Evolutionary conservation across 768 basidiomycete genomes (phyloP).

Genomic region (Phaeotremella skinneri): DNA sequence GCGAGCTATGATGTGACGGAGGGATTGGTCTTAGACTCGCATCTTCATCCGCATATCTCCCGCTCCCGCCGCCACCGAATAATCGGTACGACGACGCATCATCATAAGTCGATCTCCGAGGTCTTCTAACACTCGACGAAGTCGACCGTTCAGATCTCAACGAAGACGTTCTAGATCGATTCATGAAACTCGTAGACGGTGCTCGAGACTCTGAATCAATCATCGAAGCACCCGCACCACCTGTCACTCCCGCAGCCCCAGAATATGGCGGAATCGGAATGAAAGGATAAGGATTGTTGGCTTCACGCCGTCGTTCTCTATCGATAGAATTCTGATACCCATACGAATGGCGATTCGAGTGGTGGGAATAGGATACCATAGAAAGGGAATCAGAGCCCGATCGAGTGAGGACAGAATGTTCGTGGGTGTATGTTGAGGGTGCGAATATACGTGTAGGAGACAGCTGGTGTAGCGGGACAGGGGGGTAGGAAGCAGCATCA

Average conservation of each 20-base stretch:
- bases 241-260: too few species aligned
- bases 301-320: slow-evolving; percentile 25
- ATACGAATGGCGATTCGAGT: slow-evolving; percentile 15
- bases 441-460: background rate
- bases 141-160: slow-evolving; percentile 11
- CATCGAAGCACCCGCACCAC: too few species aligned
- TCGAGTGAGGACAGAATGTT: slow-evolving; percentile 11
- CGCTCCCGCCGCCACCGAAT: background rate
- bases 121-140: slow-evolving; percentile 11
- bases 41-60: slow-evolving; percentile 73
- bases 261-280: slow-evolving; percentile 25
- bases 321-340: slow-evolving; percentile 11
- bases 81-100: slow-evolving; percentile 4
- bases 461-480: too few species aligned
- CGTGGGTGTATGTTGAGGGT: background rate
- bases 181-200: slow-evolving; percentile 13
- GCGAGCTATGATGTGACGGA: slow-evolving; percentile 81
- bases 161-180: slow-evolving; percentile 26
- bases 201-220: slow-evolving; percentile 18
- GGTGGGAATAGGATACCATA: slow-evolving; percentile 30
- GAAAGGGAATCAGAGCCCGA: too few species aligned
- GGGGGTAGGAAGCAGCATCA: too few species aligned
- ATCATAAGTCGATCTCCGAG: slow-evolving; percentile 3
- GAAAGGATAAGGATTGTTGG: slow-evolving; percentile 45
- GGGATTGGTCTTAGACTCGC: slow-evolving; percentile 87